A percentile compares a stretch with the other conserved stretches of the same genome.
phyloP scores from a whole-genome alignment of 306 rosid genomes.

The Erythrophleum fordii region DNA sequence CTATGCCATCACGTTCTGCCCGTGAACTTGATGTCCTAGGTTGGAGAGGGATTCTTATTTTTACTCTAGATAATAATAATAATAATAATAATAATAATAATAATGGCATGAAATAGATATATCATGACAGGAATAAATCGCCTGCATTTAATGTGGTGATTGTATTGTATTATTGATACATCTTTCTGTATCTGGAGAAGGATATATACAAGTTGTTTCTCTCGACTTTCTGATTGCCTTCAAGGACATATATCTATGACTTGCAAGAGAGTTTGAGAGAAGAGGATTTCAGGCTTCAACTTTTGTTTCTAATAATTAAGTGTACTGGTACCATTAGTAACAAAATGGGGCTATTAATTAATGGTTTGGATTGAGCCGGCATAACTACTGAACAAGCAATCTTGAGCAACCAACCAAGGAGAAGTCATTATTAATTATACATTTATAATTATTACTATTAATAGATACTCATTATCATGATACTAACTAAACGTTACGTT shows the following conservation, averaged over 20 bases:
- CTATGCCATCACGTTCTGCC: conserved; percentile 67
- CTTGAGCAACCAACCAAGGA: too few species aligned
- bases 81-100: too few species aligned
- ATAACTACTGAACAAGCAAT: too few species aligned
- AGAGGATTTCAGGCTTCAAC: too few species aligned
- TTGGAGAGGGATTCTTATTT: neutral
- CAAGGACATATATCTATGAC: neutral
- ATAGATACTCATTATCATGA: too few species aligned
- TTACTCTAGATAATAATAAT: neutral
- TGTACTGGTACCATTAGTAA: too few species aligned
- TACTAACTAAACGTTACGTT: too few species aligned
- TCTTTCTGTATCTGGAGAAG: neutral
- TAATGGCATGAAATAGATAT: neutral
- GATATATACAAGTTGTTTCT: neutral
- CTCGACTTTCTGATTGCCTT: neutral
- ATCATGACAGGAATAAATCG: neutral
- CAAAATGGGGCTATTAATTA: too few species aligned
- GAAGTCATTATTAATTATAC: neutral
- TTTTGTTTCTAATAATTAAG: too few species aligned
- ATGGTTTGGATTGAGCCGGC: too few species aligned
- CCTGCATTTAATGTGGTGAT: neutral
- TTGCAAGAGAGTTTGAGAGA: too few species aligned
- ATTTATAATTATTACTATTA: too few species aligned
- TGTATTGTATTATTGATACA: neutral
- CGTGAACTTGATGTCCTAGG: conserved; percentile 29